Percentiles rank a stretch among this genome's conserved stretches.
Conservation (phyloP, 352 stramenopile species). For the Pythium periplocum region DNA sequence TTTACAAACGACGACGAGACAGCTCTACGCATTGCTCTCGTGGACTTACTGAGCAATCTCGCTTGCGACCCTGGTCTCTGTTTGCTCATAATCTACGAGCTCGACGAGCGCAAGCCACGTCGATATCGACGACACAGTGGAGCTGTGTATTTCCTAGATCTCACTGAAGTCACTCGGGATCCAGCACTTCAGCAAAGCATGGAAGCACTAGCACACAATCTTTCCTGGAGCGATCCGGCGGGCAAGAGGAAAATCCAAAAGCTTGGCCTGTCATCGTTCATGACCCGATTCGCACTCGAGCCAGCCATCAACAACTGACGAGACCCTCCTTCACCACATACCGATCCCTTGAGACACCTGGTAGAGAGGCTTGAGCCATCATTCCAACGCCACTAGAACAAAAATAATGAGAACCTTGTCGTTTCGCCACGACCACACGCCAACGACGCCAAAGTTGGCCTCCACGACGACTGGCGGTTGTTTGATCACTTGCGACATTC, state of each 20-base stretch:
- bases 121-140: conserved; percentile 38
- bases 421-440: too few relatives aligned
- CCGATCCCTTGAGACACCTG: too few relatives aligned
- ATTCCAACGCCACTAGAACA: too few relatives aligned
- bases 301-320: conserved; percentile 32
- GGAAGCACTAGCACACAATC: conserved; percentile 58
- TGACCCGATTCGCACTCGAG: conserved; percentile 40
- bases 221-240: conserved; percentile 64
- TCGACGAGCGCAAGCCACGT: conserved; percentile 49
- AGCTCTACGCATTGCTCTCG: conserved; percentile 33
- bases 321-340: background rate
- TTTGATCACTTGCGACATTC: too few relatives aligned
- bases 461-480: too few relatives aligned
- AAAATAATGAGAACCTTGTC: too few relatives aligned
- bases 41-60: conserved; percentile 61
- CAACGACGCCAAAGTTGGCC: too few relatives aligned
- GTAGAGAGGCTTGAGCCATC: too few relatives aligned
- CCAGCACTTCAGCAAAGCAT: conserved; percentile 51
- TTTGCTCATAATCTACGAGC: conserved; percentile 58
- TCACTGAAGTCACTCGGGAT: conserved; percentile 35
- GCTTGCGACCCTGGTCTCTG: conserved; percentile 38
- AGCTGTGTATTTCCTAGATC: conserved; percentile 47
- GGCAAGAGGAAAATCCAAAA: conserved; percentile 70
- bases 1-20: conserved; percentile 11
- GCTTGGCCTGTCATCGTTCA: conserved; percentile 55